Conservation (phyloP, 768 basidiomycete genomes). For the Mycena haematopus region DNA sequence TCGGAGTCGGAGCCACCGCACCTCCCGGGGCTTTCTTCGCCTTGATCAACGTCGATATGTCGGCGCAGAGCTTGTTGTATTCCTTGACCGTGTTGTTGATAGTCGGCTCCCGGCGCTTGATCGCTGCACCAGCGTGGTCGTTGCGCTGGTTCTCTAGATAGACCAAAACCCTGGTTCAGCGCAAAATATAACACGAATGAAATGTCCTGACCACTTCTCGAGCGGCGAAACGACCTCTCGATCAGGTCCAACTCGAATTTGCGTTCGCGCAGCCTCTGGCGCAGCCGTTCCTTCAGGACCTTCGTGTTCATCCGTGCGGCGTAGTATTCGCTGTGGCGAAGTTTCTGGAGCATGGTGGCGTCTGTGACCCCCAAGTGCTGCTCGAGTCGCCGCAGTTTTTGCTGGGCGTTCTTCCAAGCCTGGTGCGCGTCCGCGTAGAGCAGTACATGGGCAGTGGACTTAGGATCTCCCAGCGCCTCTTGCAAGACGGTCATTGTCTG, state of each 20-base stretch:
- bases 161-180: not conserved
- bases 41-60: no score
- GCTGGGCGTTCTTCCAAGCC: not conserved
- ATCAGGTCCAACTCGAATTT: not conserved
- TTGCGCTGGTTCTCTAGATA: not conserved
- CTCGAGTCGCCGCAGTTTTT: not conserved
- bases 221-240: not conserved
- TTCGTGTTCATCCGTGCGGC: not conserved
- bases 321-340: not conserved
- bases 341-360: not conserved
- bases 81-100: no score
- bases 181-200: no score
- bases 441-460: no score
- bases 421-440: not conserved
- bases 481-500: no score
- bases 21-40: no score
- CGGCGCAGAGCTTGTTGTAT: no score
- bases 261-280: not conserved
- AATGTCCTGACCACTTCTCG: no score
- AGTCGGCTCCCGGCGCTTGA: no score
- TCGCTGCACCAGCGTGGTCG: not conserved
- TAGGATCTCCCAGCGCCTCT: no score
- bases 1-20: no score
- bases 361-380: not conserved
- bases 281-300: not conserved